phyloP scores from a whole-genome alignment of 345 rosid genomes.

The Corchorus olitorius region DNA sequence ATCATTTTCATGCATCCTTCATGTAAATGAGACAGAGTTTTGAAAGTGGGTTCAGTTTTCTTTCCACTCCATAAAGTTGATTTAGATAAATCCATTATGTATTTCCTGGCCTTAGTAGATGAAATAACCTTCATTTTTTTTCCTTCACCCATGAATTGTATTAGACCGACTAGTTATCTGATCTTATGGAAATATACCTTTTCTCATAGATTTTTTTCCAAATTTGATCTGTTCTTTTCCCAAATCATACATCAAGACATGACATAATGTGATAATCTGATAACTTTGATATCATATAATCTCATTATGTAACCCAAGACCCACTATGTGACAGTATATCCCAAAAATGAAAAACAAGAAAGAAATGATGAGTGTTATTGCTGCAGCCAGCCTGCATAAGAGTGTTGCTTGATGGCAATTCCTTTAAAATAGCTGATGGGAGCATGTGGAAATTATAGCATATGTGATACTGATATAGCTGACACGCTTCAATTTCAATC shows the following conservation, averaged over 20 bases:
- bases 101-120: neutral
- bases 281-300: no score
- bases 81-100: conserved; percentile 9
- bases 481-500: neutral
- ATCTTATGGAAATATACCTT: neutral
- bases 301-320: no score
- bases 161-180: neutral
- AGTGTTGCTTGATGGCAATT: neutral
- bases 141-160: neutral
- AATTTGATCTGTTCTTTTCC: no score
- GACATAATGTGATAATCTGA: no score
- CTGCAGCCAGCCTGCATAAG: no score
- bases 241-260: no score
- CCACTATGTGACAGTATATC: no score
- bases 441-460: neutral
- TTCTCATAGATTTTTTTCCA: neutral
- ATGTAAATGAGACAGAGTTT: conserved; percentile 10
- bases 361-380: neutral
- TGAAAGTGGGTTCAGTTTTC: neutral
- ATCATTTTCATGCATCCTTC: neutral
- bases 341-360: neutral
- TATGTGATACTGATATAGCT: neutral
- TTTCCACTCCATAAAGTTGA: conserved; percentile 13
- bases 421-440: neutral
- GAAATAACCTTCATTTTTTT: neutral